Conservation (phyloP, 2,329 filamentous ascomycete genomes). For the Pyricularia grisea region DNA sequence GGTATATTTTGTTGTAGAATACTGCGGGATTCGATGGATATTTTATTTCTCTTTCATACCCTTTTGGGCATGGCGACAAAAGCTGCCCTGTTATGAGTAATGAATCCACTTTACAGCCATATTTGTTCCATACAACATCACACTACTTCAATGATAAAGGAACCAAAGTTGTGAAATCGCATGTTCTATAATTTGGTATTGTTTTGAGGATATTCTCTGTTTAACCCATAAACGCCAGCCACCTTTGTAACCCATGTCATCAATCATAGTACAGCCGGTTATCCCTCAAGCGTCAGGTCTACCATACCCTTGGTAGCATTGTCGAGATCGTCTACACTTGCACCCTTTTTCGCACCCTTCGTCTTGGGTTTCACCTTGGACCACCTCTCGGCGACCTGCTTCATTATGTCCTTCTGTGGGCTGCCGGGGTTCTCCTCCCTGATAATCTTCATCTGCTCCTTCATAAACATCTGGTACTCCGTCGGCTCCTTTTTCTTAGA, state of each 20-base stretch:
- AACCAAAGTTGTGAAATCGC: neutral
- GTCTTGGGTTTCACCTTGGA: conserved; percentile 30
- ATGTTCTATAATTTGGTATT: neutral
- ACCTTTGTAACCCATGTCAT: neutral
- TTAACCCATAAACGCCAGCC: neutral
- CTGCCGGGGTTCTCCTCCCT: conserved; percentile 45
- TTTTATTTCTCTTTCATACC: neutral
- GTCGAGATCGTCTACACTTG: neutral
- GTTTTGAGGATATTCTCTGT: neutral
- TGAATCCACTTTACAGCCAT: neutral
- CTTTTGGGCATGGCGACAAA: neutral
- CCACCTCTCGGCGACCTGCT: conserved; percentile 55
- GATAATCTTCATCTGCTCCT: conserved; percentile 56
- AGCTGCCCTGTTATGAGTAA: neutral
- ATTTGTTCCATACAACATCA: neutral
- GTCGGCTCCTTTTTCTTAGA: conserved; percentile 18
- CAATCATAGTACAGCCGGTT: neutral
- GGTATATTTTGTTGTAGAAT: neutral
- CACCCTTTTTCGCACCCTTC: neutral
- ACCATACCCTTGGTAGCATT: neutral
- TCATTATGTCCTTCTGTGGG: conserved; percentile 61
- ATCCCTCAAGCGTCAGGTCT: neutral
- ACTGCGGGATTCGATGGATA: neutral
- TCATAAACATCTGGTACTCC: conserved; percentile 47
- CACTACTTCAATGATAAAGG: neutral